Base-by-base conservation (phyloP, 495 filamentous ascomycete species). In the Aspergillus wentii region DNA sequence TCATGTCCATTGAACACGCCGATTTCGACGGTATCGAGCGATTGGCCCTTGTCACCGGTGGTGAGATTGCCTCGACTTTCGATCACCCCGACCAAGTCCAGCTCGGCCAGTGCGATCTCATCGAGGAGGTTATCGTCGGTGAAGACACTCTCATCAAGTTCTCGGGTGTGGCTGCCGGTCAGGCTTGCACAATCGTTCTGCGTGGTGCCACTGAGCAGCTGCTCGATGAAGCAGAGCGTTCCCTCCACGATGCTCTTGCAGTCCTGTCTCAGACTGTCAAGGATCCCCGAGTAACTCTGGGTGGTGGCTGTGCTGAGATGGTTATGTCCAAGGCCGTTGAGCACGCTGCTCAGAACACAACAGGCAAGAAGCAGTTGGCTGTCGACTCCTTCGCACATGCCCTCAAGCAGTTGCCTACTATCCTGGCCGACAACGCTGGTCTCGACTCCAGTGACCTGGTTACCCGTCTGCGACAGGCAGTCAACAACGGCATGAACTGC, bases 1-100 rank as follows among this genome's bases (percentile, higher is more conserved):
- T 98, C 64, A 81, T 94, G 70, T 95, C 90, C 11, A 98, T 98
- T 51, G 92, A 98, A 72, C 92, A 98, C 59, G 92, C 92, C 43
- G 92, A 98, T 62, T 98, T 98, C 49, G 92, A 98, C 61, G 92
- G 92, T 41, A 90, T 98, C 44, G 92, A 98, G 73, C 79, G 92
- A 21, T 65, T 98, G 44, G 91, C 92, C 9, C 73, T 98, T 30
- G 92, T 98, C 13, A 97, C 94, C 4, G 92, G 92, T 27, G 92
- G 89, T 44, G 92, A 98, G 68, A 98, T 98, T 49, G 81, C 92
- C 16, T 95, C 88, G 14, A 97, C 92, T 15, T 98, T 98, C 55
- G 92, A 98, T 61, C 89, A 98, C 66, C 92, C 92, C 5, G 92
- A 97, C 36, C 82, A 88, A 52, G 90, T 97, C 48, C 94, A 96